Evolutionary conservation across 1,284 basidiomycete species (phyloP).

Genomic region (Xerocomus cyaneibrunnescens): DNA sequence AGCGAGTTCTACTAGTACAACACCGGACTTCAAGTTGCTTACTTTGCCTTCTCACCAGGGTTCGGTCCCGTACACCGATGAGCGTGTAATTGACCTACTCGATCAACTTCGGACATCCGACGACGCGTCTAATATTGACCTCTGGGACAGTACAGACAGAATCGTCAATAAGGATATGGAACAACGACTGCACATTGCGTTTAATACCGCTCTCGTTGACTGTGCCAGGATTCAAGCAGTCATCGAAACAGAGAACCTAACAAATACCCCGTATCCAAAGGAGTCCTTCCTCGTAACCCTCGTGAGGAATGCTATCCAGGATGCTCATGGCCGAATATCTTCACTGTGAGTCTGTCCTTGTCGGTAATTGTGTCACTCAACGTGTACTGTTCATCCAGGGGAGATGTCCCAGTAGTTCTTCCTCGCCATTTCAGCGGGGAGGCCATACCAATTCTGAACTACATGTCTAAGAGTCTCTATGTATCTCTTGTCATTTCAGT

Average conservation of each 20-base stretch:
- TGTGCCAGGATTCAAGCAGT: slow-evolving; percentile 10
- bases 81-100: not conserved
- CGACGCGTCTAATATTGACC: not conserved
- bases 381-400: not conserved
- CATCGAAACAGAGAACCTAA: slow-evolving; percentile 1
- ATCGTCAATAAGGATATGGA: not conserved
- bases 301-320: slow-evolving; percentile 6
- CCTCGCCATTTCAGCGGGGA: slow-evolving; percentile 11
- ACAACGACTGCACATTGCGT: not conserved
- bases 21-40: not conserved
- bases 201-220: slow-evolving; percentile 4
- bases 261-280: slow-evolving; percentile 1
- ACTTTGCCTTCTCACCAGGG: not conserved
- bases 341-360: not conserved
- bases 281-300: slow-evolving; percentile 9
- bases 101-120: not conserved
- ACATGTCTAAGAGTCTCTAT: slow-evolving; percentile 2
- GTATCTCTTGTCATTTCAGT: slow-evolving; percentile 5
- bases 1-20: not conserved
- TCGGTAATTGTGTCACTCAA: not conserved
- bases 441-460: slow-evolving; percentile 4
- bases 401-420: slow-evolving; percentile 7
- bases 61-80: not conserved
- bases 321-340: not conserved
- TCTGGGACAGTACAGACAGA: slow-evolving; percentile 2